Percentiles rank a stretch among this genome's conserved stretches.
These are phyloP conservation scores for Thuja plicata DNA, from an alignment of 83 land plant genomes.

Conservation along the genomic window DNA sequence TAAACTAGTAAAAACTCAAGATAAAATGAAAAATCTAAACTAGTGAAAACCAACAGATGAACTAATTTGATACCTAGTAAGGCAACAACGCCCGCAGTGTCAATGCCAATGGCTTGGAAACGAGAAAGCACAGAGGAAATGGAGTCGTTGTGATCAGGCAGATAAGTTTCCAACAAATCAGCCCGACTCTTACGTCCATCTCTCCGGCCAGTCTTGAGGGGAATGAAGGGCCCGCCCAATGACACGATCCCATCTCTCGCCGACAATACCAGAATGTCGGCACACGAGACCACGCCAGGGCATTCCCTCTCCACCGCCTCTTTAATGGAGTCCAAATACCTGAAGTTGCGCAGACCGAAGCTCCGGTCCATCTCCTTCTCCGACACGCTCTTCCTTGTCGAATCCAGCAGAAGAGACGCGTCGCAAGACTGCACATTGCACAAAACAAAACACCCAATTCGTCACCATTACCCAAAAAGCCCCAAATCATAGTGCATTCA, in stretches of 20 bases:
- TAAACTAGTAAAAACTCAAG: no score
- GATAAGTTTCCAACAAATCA: constrained; percentile 46
- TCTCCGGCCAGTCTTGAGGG: constrained; percentile 67
- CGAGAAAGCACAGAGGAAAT: constrained; percentile 54
- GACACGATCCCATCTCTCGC: constrained; percentile 67
- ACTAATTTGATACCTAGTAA: constrained; percentile 37
- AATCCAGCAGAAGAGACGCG: constrained; percentile 70
- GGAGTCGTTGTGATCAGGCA: constrained; percentile 71
- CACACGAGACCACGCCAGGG: constrained; percentile 67
- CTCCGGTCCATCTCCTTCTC: constrained; percentile 78
- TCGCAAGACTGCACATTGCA: constrained; percentile 44
- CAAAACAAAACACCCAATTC: constrained; percentile 1
- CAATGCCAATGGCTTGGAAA: constrained; percentile 53
- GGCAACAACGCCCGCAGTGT: constrained; percentile 64
- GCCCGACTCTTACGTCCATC: constrained; percentile 59
- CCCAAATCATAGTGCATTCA: neutral
- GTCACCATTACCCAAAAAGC: neutral
- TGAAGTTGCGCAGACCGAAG: constrained; percentile 71
- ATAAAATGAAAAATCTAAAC: no score
- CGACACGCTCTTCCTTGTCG: constrained; percentile 52
- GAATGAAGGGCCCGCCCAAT: constrained; percentile 53
- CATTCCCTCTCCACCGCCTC: constrained; percentile 75
- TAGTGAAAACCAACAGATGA: no score
- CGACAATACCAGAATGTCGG: constrained; percentile 64
- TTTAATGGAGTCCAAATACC: constrained; percentile 57